Conservation (phyloP, 2,329 filamentous ascomycete genomes). For the Trichoderma aggressivum region DNA sequence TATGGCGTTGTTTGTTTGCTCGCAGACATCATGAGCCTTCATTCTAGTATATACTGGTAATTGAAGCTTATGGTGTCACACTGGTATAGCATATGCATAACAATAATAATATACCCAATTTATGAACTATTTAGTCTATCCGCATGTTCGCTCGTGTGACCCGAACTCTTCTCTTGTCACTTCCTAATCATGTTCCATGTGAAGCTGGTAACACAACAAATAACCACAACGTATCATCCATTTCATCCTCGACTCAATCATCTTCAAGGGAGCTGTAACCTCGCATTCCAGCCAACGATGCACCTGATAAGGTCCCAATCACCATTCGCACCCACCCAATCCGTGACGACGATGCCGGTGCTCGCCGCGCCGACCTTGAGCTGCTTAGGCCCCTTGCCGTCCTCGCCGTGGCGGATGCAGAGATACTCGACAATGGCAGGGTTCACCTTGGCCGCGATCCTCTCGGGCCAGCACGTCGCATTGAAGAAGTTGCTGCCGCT, state of each 20-base stretch:
- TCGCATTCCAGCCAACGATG: conserved; percentile 88
- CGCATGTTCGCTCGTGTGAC: not conserved
- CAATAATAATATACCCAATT: not conserved
- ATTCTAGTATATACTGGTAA: not conserved
- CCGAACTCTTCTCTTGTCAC: not conserved
- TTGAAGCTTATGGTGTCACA: not conserved
- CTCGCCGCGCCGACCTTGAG: conserved; percentile 64
- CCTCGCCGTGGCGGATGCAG: conserved; percentile 54
- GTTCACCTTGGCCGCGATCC: conserved; percentile 83
- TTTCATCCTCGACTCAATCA: not conserved
- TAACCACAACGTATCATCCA: not conserved
- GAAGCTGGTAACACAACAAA: not conserved
- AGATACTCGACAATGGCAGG: conserved; percentile 66
- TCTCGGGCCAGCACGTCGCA: conserved; percentile 86
- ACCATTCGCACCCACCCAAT: conserved; percentile 83
- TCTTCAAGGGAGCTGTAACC: conserved; percentile 42
- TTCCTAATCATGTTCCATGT: not conserved
- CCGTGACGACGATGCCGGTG: conserved; percentile 86
- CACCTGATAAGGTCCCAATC: conserved; percentile 89
- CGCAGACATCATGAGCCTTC: not conserved
- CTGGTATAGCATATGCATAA: not conserved
- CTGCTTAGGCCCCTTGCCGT: conserved; percentile 47
- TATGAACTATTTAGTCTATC: not conserved
- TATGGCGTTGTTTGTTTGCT: not conserved
- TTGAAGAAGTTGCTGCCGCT: conserved; percentile 95